A percentile compares a stretch with the other conserved stretches of the same genome.
Evolutionary conservation across 208 protist genomes (phyloP).

Genomic region (Hexamita inflata): DNA sequence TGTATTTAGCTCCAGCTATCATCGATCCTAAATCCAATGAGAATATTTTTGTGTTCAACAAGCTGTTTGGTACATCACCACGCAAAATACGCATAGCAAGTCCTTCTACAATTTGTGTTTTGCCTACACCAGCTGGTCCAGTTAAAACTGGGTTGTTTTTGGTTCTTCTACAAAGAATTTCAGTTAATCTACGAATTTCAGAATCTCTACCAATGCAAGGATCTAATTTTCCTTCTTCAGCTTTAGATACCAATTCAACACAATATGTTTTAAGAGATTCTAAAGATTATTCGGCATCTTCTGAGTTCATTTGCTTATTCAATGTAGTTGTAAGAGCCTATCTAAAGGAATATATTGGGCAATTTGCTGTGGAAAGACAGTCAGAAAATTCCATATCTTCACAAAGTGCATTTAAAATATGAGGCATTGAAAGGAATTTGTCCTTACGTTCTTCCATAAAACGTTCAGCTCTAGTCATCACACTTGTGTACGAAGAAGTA

Average conservation of each 20-base stretch:
- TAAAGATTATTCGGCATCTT: constrained; percentile 2
- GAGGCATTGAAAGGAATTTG: too few species aligned
- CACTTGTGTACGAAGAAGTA: too few species aligned
- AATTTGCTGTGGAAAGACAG: too few species aligned
- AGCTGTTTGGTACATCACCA: constrained; percentile 66
- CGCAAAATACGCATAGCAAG: constrained; percentile 69
- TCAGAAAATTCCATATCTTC: too few species aligned
- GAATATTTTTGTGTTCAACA: constrained; percentile 54
- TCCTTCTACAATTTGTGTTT: constrained; percentile 75
- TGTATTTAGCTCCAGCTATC: constrained; percentile 91
- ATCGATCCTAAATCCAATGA: constrained; percentile 90
- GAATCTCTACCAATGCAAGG: constrained; percentile 71
- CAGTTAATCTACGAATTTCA: constrained; percentile 85
- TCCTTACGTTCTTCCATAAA: too few species aligned
- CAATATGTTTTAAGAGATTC: constrained; percentile 32
- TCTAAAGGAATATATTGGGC: too few species aligned
- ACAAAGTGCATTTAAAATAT: too few species aligned
- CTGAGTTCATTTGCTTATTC: neutral
- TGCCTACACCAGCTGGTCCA: constrained; percentile 71
- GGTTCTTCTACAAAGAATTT: constrained; percentile 76
- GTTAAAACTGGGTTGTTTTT: constrained; percentile 99
- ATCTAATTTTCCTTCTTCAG: constrained; percentile 38
- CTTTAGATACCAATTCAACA: neutral
- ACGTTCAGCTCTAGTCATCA: too few species aligned
- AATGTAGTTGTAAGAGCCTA: too few species aligned